Evolutionary conservation across 2,329 filamentous ascomycete species (phyloP), one percentile per base, ranked within the genome.

Genomic region (Diaporthe batatas): DNA sequence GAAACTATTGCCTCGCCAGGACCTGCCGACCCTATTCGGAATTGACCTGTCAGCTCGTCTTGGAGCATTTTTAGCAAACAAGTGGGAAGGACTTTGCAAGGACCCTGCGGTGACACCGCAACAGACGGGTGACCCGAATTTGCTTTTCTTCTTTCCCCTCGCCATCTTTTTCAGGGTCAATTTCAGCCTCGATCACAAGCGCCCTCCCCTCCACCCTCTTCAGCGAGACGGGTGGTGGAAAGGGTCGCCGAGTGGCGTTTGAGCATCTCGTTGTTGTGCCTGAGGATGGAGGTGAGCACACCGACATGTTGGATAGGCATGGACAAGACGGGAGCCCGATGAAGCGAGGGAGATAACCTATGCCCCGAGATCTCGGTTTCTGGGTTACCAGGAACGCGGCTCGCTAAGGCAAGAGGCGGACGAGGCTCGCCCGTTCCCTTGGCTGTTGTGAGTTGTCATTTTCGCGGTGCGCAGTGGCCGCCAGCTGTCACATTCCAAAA

Each of bases 381-480:
- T 67, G 47, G 14, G 44, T 67, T 53, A 49, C 62, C 62, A 67
- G 62, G 62, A 67, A 67, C n/a, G 47, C 62, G 62, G 62, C 62
- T 67, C 62, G 47, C 62, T 67, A 67, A 67, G 62, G 62, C 62
- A 53, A 67, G 62, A 44, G 44, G n/a, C 70, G 58, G 59, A 42
- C 70, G 32, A 72, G 62, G 62, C 39, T 36, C 42, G 44, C 21
- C 32, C 62, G 47, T 67, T 51, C 62, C n/a, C 62, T 69, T 53
- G 53, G 25, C 51, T 18, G 18, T 69, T 72, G 65, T 72, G 71
- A 72, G 65, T 51, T 72, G 65, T 72, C 71, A 72, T 42, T 62
- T 72, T 64, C 18, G 25, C 42, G 21, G 44, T 25, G 62, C 44
- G 44, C 62, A 44, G 68, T 70, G 47, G 44, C 21, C 23, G 32